phyloP scores from a whole-genome alignment of 1,284 basidiomycete genomes.

The Tilletia indica region DNA sequence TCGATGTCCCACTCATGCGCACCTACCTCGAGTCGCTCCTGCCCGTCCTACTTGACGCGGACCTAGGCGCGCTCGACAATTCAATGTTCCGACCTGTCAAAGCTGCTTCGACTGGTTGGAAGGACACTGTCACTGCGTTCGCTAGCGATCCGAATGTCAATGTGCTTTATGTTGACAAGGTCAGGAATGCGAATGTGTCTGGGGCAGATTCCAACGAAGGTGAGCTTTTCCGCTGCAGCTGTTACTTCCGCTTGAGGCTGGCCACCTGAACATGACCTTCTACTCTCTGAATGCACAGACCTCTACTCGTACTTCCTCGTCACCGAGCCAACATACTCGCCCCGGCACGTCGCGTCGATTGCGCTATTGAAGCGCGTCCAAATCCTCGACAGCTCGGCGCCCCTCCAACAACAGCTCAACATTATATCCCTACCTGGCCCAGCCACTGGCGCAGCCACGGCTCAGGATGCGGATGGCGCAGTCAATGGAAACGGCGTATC shows the following conservation, averaged over 20 bases:
- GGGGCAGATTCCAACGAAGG: slow-evolving; percentile 16
- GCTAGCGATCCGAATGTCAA: slow-evolving; percentile 38
- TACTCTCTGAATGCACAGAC: slow-evolving; percentile 1
- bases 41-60: slow-evolving; percentile 34
- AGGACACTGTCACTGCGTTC: slow-evolving; percentile 32
- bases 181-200: slow-evolving; percentile 24
- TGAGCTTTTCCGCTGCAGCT: slow-evolving; percentile 18
- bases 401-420: slow-evolving; percentile 82
- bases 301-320: slow-evolving; percentile 13
- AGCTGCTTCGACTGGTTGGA: slow-evolving; percentile 26
- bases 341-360: slow-evolving; percentile 77
- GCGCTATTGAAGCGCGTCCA: slow-evolving; percentile 90
- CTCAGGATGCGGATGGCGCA: slow-evolving; percentile 19
- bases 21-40: slow-evolving; percentile 34
- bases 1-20: slow-evolving; percentile 12
- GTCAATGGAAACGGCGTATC: slow-evolving; percentile 19
- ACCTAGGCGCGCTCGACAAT: slow-evolving; percentile 27
- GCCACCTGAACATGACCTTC: not conserved
- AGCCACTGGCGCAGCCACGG: slow-evolving; percentile 61
- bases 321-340: slow-evolving; percentile 64
- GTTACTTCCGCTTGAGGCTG: no score
- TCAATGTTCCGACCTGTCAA: slow-evolving; percentile 31
- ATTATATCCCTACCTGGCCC: slow-evolving; percentile 89
- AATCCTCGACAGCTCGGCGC: slow-evolving; percentile 73
- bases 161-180: slow-evolving; percentile 45